A percentile compares a stretch with the other conserved stretches of the same genome.
Evolutionary conservation across 345 rosid species (phyloP).

Genomic region (Heritiera fomes): DNA sequence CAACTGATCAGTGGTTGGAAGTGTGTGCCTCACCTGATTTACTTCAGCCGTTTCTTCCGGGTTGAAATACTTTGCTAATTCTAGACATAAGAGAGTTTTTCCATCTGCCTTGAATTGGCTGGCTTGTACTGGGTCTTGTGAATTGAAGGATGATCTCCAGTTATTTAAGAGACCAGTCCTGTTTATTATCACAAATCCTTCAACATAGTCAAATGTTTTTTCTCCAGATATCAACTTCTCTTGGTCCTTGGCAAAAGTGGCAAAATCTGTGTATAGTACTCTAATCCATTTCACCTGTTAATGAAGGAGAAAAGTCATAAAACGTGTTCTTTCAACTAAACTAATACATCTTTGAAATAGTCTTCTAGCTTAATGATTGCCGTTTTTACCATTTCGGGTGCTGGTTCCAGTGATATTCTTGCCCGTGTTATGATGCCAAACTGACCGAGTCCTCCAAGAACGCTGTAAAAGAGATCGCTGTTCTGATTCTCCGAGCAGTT

Average conservation of each 20-base stretch:
- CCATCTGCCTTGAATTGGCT: constrained; percentile 77
- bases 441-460: constrained; percentile 95
- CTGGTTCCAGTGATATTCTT: constrained; percentile 76
- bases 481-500: constrained; percentile 71
- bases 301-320: constrained; percentile 24
- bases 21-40: constrained; percentile 51
- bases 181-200: constrained; percentile 90
- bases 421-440: constrained; percentile 94
- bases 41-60: constrained; percentile 37
- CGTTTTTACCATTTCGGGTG: constrained; percentile 75
- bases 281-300: constrained; percentile 95
- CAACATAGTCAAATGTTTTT: constrained; percentile 68
- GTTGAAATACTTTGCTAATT: constrained; percentile 77
- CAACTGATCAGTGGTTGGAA: constrained; percentile 13
- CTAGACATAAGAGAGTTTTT: constrained; percentile 77
- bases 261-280: constrained; percentile 77
- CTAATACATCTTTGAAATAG: background rate
- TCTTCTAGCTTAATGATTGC: constrained; percentile 13
- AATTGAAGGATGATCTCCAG: constrained; percentile 86
- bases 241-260: constrained; percentile 74
- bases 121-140: constrained; percentile 78
- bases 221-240: constrained; percentile 63
- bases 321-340: constrained; percentile 4
- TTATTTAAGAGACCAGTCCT: constrained; percentile 75
- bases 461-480: constrained; percentile 77